Evolutionary conservation across 2,329 filamentous ascomycete species (phyloP), one percentile per base, ranked within the genome.

Genomic region (Pseudogymnoascus sp.): DNA sequence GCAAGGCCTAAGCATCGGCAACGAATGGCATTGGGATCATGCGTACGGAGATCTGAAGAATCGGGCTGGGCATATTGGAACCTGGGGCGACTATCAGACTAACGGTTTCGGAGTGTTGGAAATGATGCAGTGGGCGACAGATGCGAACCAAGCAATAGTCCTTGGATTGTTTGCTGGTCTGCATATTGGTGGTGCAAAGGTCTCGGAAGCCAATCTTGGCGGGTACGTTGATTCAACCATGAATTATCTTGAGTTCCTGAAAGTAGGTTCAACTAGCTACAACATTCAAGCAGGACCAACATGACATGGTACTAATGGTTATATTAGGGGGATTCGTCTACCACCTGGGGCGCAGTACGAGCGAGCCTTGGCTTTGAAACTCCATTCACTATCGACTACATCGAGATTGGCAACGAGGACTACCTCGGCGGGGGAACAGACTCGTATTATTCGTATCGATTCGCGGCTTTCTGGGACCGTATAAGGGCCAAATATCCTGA

Each of bases 371-470:
- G 86, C 3, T 82, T 87, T 68, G 79, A 83, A 0, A 78, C 84
- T 64, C 86, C 86, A 0, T 89, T 84, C 75, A 76, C 72, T 31
- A 77, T 89, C 60, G 76, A 80, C 10, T 86, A 82, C 68, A 83
- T 89, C 63, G 86, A 89, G 73, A 75, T 89, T 47, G 86, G 87
- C 64, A 89, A 89, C 71, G 86, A 89, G 71, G 86, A 89, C 68
- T 83, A 82, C 77, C 79, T 87, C 31, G 42, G 42, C 4, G 18
- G 29, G 11, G 34, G 34, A 11, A 14, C 34, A 37, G 34, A 11
- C 10, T 37, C 34, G 26, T 29, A 59, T 51, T 63, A 63, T 63
- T 51, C 62, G 26, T 63, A 57, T 47, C 62, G 62, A 36, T 63
- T 63, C 47, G 6, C 37, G 23, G 51, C 51, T 8, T 47, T 63